phyloP scores from a whole-genome alignment of 768 basidiomycete genomes.

The Tulasnella sp. region DNA sequence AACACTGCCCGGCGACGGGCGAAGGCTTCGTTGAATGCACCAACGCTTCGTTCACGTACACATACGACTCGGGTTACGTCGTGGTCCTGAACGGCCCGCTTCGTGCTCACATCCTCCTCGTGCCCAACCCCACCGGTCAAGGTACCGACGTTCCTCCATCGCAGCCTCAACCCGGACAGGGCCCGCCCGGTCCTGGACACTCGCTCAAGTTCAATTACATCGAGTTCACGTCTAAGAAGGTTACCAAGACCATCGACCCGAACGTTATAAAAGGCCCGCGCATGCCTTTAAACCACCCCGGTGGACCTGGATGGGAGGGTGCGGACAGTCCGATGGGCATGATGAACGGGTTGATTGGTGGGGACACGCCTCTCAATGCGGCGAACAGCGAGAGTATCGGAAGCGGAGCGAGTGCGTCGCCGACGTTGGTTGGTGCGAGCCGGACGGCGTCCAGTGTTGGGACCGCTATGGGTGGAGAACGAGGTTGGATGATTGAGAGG shows the following conservation, averaged over 20 bases:
- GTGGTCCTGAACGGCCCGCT: constrained; percentile 67
- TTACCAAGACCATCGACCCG: constrained; percentile 64
- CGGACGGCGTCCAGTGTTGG: neutral
- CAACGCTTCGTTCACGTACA: constrained; percentile 69
- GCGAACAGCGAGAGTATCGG: constrained; percentile 8
- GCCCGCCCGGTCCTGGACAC: constrained; percentile 14
- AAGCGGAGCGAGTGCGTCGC: constrained; percentile 7
- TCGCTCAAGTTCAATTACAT: constrained; percentile 60
- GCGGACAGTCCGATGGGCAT: constrained; percentile 35
- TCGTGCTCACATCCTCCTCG: constrained; percentile 44
- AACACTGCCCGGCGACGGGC: constrained; percentile 36
- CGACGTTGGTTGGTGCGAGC: constrained; percentile 6
- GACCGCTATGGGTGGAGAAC: neutral
- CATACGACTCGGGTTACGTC: constrained; percentile 66
- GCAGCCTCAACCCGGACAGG: constrained; percentile 18
- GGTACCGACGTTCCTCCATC: constrained; percentile 9
- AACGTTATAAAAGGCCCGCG: constrained; percentile 43
- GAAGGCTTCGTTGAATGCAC: constrained; percentile 54
- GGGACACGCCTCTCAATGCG: neutral
- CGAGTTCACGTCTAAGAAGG: constrained; percentile 56
- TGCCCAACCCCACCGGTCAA: constrained; percentile 19
- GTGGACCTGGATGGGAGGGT: constrained; percentile 21
- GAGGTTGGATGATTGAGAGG: constrained; percentile 40
- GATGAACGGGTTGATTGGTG: constrained; percentile 32
- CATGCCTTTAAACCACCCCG: constrained; percentile 14